Evolutionary conservation across 2,329 filamentous ascomycete genomes (phyloP).

Genomic region (Pyricularia sp.): DNA sequence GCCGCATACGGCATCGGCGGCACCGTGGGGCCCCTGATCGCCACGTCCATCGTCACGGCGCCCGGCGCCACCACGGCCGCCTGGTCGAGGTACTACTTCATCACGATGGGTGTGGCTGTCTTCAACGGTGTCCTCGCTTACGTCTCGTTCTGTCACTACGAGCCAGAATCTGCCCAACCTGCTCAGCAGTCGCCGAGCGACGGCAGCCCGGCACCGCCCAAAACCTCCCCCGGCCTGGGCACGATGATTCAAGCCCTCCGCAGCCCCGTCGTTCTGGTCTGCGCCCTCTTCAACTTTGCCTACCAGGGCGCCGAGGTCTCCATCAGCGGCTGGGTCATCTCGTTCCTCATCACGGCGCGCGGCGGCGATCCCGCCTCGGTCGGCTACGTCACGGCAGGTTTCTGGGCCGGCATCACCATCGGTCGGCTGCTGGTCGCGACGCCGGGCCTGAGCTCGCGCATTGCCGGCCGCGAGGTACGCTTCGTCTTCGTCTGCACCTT

Average conservation of each 20-base stretch:
- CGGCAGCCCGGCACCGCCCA: conserved; percentile 23
- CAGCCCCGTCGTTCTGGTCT: conserved; percentile 63
- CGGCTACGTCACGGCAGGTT: conserved; percentile 69
- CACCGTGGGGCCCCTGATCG: conserved; percentile 60
- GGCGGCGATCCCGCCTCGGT: conserved; percentile 60
- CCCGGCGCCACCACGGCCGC: conserved; percentile 26
- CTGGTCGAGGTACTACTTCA: conserved; percentile 67
- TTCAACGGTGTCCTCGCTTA: conserved; percentile 47
- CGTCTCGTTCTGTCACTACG: conserved; percentile 64
- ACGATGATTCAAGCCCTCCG: conserved; percentile 70
- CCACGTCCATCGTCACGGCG: conserved; percentile 60
- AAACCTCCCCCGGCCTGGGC: conserved; percentile 23
- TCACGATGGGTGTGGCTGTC: conserved; percentile 50
- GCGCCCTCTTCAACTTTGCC: conserved; percentile 73
- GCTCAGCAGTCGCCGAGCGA: not conserved
- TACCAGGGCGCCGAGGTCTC: conserved; percentile 82
- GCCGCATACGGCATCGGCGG: conserved; percentile 60
- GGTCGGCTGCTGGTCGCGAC: conserved; percentile 65
- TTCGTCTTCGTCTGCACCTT: conserved; percentile 56
- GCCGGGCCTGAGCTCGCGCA: conserved; percentile 36
- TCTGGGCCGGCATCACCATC: conserved; percentile 66
- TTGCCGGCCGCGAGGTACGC: conserved; percentile 42
- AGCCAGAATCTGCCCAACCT: conserved; percentile 39
- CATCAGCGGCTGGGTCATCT: conserved; percentile 80
- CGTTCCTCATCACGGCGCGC: conserved; percentile 67